Evolutionary conservation across 257 asterid genomes (phyloP).

Genomic region (Asclepias syriaca): DNA sequence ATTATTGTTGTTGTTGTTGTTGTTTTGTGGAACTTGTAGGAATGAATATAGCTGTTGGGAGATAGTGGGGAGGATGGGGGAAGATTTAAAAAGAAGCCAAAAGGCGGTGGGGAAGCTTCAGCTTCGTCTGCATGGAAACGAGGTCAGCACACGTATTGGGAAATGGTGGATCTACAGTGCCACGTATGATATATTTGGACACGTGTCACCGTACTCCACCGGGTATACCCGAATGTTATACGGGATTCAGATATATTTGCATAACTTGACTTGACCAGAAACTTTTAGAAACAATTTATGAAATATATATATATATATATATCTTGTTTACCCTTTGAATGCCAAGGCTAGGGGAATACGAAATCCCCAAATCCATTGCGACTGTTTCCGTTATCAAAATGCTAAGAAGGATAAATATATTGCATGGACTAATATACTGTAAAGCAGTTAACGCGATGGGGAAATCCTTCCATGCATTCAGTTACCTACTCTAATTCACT

Average conservation of each 20-base stretch:
- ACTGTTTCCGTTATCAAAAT: not conserved
- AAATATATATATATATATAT: too few species aligned
- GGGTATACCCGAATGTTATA: too few species aligned
- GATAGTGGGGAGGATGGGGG: not conserved
- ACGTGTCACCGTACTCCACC: constrained; percentile 1
- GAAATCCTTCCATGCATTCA: not conserved
- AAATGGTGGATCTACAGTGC: constrained; percentile 8
- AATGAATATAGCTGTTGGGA: too few species aligned
- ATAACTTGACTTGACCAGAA: not conserved
- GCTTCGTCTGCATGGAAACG: constrained; percentile 44
- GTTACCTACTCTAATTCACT: not conserved
- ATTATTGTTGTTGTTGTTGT: too few species aligned
- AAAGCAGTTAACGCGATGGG: not conserved
- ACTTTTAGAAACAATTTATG: not conserved
- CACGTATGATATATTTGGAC: constrained; percentile 18
- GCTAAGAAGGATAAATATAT: not conserved
- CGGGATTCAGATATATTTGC: too few species aligned
- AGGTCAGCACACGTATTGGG: constrained; percentile 33
- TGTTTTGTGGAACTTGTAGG: not conserved
- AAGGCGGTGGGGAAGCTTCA: constrained; percentile 20
- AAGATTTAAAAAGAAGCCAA: constrained; percentile 9
- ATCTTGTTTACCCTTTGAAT: not conserved
- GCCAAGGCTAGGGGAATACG: too few species aligned
- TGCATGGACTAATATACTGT: not conserved
- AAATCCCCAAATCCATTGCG: not conserved